Evolutionary conservation across 164 flowering plant genomes (phyloP).

Genomic region (Nymphaea thermarum): DNA sequence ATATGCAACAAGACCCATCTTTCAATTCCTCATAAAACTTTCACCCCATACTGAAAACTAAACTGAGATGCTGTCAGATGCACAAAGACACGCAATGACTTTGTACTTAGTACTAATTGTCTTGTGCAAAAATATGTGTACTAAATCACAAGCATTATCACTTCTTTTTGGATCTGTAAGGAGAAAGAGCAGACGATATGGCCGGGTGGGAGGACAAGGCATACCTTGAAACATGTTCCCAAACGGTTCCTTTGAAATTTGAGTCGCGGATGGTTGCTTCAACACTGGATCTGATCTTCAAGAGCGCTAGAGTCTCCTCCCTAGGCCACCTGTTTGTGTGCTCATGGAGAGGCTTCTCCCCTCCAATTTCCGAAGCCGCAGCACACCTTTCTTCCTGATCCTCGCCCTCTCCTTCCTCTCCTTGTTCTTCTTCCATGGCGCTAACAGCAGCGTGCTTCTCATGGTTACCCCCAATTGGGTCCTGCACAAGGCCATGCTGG

Average conservation of each 20-base stretch:
- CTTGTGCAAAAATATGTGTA: not conserved
- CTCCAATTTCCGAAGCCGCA: too few relatives aligned
- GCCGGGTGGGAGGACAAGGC: not conserved
- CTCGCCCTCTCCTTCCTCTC: too few relatives aligned
- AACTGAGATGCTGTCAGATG: too few relatives aligned
- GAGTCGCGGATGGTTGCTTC: not conserved
- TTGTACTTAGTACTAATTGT: too few relatives aligned
- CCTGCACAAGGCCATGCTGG: too few relatives aligned
- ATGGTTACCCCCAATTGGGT: too few relatives aligned
- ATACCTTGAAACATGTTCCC: constrained; percentile 1
- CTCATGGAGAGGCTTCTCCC: not conserved
- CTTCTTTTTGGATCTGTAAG: not conserved
- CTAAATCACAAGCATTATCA: not conserved
- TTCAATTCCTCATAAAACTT: not conserved
- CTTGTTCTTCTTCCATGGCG: too few relatives aligned
- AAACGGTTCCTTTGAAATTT: not conserved
- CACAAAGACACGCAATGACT: too few relatives aligned
- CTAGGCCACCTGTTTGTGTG: not conserved
- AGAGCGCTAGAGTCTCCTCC: not conserved
- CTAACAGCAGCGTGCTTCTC: too few relatives aligned
- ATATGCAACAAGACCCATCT: not conserved
- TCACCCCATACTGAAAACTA: too few relatives aligned
- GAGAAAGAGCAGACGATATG: not conserved
- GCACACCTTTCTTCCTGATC: too few relatives aligned
- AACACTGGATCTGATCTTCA: not conserved